Evolutionary conservation across 208 protist genomes (phyloP).

Genomic region (Crithidia thermophila): DNA sequence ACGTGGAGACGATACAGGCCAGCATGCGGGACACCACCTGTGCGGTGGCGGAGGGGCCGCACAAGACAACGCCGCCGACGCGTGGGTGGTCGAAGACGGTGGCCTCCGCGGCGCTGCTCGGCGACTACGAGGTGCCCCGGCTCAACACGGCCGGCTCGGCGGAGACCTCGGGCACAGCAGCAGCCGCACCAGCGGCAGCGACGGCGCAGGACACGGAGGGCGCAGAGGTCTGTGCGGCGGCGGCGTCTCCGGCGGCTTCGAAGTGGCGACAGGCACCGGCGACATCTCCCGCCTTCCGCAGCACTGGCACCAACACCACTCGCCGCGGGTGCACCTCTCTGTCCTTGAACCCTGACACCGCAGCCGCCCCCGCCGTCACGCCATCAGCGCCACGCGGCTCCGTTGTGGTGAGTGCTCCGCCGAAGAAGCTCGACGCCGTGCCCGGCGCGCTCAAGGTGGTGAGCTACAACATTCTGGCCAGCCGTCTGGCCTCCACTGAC

Average conservation of each 20-base stretch:
- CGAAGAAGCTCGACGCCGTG: conserved; percentile 14
- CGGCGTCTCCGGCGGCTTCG: too few species aligned
- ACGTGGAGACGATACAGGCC: conserved; percentile 70
- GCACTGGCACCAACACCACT: too few species aligned
- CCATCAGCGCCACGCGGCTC: not conserved
- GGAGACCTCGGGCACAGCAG: not conserved
- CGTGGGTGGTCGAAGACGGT: conserved; percentile 76
- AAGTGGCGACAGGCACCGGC: too few species aligned
- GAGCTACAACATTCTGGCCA: conserved; percentile 85
- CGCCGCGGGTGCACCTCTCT: too few species aligned
- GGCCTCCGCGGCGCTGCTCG: conserved; percentile 29
- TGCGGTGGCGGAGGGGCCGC: not conserved
- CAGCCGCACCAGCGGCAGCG: not conserved
- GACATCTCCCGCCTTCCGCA: too few species aligned
- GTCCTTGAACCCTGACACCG: too few species aligned
- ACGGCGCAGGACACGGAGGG: too few species aligned
- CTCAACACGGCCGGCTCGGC: not conserved
- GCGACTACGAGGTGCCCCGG: conserved; percentile 25
- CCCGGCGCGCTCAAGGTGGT: conserved; percentile 56
- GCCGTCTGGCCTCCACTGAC: conserved; percentile 70
- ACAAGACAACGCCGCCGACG: conserved; percentile 26
- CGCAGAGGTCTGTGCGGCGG: too few species aligned
- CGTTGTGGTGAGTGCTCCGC: not conserved
- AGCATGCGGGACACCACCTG: conserved; percentile 36
- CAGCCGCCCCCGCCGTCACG: not conserved